Evolutionary conservation across 2,329 filamentous ascomycete genomes (phyloP).

Genomic region (Zasmidium angulare): DNA sequence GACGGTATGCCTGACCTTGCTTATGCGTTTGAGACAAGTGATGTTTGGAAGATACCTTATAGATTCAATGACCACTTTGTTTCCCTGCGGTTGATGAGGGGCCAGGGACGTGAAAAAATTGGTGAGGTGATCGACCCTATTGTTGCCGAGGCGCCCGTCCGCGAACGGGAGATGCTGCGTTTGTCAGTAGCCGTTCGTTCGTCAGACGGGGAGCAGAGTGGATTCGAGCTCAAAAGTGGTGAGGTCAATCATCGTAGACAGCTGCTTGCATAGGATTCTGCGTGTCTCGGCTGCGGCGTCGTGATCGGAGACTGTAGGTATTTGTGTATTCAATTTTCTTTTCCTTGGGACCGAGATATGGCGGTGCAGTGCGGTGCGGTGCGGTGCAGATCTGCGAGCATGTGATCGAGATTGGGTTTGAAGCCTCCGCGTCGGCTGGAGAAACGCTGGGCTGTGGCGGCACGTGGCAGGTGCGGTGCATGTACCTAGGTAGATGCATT

Average conservation of each 20-base stretch:
- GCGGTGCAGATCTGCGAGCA: background rate
- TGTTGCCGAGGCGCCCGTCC: background rate
- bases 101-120: no score
- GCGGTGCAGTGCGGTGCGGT: no score
- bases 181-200: background rate
- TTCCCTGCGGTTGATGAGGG: no score
- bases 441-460: background rate
- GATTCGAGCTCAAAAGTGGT: background rate
- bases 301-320: background rate
- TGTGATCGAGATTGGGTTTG: background rate
- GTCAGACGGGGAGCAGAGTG: no score
- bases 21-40: no score
- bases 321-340: background rate
- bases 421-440: background rate
- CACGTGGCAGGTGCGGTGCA: background rate
- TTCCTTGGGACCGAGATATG: background rate
- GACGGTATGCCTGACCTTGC: no score
- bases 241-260: background rate
- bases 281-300: no score
- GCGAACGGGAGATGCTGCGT: background rate
- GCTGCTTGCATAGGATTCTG: background rate
- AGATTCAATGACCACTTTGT: no score
- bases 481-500: no score
- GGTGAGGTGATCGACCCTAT: background rate
- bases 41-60: no score